Evolutionary conservation across 2,329 filamentous ascomycete species (phyloP), one percentile per base, ranked within the genome.

Genomic region (Paramyrothecium sp.): DNA sequence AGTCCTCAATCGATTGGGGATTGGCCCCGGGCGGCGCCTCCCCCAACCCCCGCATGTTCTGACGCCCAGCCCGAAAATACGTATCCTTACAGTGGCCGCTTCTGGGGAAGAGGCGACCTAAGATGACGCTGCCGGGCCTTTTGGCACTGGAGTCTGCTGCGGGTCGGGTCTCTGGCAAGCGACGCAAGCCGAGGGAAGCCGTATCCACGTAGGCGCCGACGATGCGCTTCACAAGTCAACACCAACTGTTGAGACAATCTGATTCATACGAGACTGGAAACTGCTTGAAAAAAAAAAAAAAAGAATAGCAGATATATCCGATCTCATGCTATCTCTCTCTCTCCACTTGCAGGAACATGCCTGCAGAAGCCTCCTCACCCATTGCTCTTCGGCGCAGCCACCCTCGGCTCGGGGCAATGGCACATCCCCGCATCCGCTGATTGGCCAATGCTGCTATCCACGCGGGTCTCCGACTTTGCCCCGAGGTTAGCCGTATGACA

Each of bases 101-200:
- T 19, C 38, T 44, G 38, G 38, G 38, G n/a, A 44, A 30, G 26
- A 30, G 5, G 26, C 26, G 26, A 10, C 13, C 38, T 4, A 16
- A 19, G 13, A 44, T 44, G 38, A 44, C 38, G 38, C 38, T 44
- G 38, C 38, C 10, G 38, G 38, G 38, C n/a, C 13, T 44, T 19
- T 17, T 19, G 7, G 38, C 13, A 30, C 26, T 30, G 10, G 5
- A 30, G 26, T 30, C 26, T 30, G 26, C 10, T 30, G 26, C 10
- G 26, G 26, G 26, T 30, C 26, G 5, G 5, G 10, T 30, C 26
- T n/a, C 33, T 8, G 44, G n/a, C 4, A 55, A 23, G 54, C 41
- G 22, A 3, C 21, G 49, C 69, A 67, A 73, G 69, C 71, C 71
- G 71, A 73, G 65, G 63, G 64, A 69, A 73, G 65, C 71, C 71